phyloP scores from a whole-genome alignment of 78 protist species.

The Speleostelium caveatum region DNA sequence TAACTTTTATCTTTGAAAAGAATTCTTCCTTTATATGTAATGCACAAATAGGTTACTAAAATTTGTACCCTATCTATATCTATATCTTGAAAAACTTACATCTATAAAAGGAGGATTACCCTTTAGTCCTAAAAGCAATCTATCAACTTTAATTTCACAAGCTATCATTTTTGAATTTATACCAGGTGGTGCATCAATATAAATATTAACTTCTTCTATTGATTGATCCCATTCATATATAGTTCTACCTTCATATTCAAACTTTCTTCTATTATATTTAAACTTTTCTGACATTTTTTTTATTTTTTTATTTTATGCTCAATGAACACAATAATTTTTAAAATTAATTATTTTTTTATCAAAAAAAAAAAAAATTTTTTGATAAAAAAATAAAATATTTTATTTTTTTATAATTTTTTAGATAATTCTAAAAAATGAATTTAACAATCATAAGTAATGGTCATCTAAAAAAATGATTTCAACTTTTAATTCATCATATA shows the following conservation, averaged over 20 bases:
- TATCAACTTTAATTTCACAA: constrained; percentile 46
- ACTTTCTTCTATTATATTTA: constrained; percentile 65
- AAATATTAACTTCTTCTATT: constrained; percentile 76
- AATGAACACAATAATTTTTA: too few species aligned
- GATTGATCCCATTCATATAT: constrained; percentile 83
- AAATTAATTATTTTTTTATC: too few species aligned
- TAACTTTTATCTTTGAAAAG: constrained; percentile 46
- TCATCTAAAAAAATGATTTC: too few species aligned
- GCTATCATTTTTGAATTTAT: constrained; percentile 70
- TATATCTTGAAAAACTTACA: constrained; percentile 44
- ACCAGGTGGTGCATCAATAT: constrained; percentile 58
- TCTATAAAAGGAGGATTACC: constrained; percentile 82
- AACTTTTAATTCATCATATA: too few species aligned
- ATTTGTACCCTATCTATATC: background rate
- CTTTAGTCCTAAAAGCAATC: constrained; percentile 55
- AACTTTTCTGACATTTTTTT: constrained; percentile 24
- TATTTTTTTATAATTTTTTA: too few species aligned
- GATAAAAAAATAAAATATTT: too few species aligned
- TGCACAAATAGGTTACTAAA: too few species aligned
- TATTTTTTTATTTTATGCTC: background rate
- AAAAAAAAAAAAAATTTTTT: too few species aligned
- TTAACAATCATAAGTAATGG: too few species aligned
- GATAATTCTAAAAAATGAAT: too few species aligned
- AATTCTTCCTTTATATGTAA: constrained; percentile 70
- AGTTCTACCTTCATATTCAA: constrained; percentile 78